Evolutionary conservation across 2,329 filamentous ascomycete genomes (phyloP), one percentile per base, ranked within the genome.

Genomic region (Pseudonectria foliicola): DNA sequence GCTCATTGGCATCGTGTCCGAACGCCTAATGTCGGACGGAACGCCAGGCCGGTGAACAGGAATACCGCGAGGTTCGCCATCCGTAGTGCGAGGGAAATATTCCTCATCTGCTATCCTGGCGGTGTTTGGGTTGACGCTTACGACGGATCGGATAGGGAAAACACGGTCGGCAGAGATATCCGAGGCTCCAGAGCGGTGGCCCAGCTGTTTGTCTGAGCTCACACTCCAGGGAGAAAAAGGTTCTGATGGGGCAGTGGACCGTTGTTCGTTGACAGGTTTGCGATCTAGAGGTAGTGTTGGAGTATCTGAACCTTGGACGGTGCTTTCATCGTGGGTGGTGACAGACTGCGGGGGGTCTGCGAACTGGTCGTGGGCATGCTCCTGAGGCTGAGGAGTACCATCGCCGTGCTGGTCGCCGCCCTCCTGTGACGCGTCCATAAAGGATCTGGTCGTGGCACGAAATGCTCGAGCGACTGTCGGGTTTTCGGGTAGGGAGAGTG

Each of bases 111-210:
- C 49, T 42, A 52, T 68, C 63, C 61, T 57, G 33, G 45, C 47
- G 31, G 57, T 60, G n/a, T 39, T 35, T 6, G 75, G 75, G 46
- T 85, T 79, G 27, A 89, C 75, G 6, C 77, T 84, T 15, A 90
- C 68, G 28, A 85, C 80, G n/a, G 83, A 88, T 31, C 83, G 76
- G 23, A 90, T 83, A n/a, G 85, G 85, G 37, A 85, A 90, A 5
- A 90, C 82, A 35, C 82, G 73, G 50, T 89, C 71, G 23, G 58
- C 55, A 18, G 59, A 61, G 15, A 57, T 53, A 34, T 63, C 61
- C n/a, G 61, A 62, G 30, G 50, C 44, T 10, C 47, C 45, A 3
- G 57, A 61, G 14, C 42, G 52, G 26, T 55, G 42, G 6, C 54
- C 51, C 2, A 52, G 49, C 34, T 67, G 67, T 27, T 47, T 59